Percentiles rank a stretch among this genome's conserved stretches.
Evolutionary conservation across 2,329 filamentous ascomycete species (phyloP).

Genomic region (Pyrenochaeta sp.): DNA sequence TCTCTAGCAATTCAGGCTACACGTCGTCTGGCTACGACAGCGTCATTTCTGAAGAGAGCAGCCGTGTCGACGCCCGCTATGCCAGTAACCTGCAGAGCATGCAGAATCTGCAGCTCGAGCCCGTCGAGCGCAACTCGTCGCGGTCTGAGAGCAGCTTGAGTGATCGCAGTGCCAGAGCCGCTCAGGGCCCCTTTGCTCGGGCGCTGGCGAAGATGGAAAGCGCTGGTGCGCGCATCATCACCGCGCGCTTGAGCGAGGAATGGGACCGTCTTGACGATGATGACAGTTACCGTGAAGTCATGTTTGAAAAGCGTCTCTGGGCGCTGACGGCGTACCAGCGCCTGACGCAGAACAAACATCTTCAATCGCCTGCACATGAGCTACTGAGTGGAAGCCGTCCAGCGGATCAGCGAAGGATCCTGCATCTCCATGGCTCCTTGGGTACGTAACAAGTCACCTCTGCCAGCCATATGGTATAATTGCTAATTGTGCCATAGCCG

Average conservation of each 20-base stretch:
- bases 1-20: conserved; percentile 21
- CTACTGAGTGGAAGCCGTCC: conserved; percentile 30
- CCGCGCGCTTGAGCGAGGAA: conserved; percentile 35
- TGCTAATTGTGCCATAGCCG: conserved; percentile 22
- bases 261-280: conserved; percentile 40
- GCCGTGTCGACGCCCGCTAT: conserved; percentile 16
- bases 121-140: conserved; percentile 23
- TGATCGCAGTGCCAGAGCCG: conserved; percentile 25
- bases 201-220: conserved; percentile 37
- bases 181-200: conserved; percentile 31
- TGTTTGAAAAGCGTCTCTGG: conserved; percentile 41
- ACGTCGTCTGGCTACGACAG: conserved; percentile 19
- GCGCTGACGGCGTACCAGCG: conserved; percentile 37
- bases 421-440: conserved; percentile 37
- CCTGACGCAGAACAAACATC: conserved; percentile 37
- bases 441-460: conserved; percentile 15
- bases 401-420: conserved; percentile 30
- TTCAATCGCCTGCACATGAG: conserved; percentile 38
- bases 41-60: conserved; percentile 23
- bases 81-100: conserved; percentile 15
- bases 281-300: conserved; percentile 34
- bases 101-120: conserved; percentile 18
- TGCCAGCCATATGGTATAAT: not conserved
- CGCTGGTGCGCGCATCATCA: conserved; percentile 35
- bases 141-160: conserved; percentile 31